Conservation (phyloP, 164 flowering plant genomes). For the Chimonanthus salicifolius region DNA sequence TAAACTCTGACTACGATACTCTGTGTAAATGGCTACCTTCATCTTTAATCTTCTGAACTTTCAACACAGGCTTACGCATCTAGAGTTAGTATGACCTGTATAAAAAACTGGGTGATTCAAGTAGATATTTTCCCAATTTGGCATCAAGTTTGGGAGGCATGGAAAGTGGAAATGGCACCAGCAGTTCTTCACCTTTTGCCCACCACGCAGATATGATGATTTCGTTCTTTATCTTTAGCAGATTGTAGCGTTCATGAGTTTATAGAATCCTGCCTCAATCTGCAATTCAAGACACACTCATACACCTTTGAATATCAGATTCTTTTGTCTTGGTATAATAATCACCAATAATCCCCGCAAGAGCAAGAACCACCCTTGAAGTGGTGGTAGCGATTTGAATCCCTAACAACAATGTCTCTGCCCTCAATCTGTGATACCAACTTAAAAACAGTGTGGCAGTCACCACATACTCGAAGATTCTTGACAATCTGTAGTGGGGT, state of each 20-base stretch:
- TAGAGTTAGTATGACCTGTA: too few species aligned
- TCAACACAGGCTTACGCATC: too few species aligned
- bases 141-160: neutral
- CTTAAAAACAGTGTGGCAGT: constrained; percentile 79
- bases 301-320: neutral
- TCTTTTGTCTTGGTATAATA: neutral
- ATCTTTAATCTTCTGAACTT: too few species aligned
- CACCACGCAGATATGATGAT: neutral
- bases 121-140: neutral
- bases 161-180: neutral
- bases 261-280: neutral
- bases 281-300: neutral
- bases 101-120: too few species aligned
- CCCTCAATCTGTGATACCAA: constrained; percentile 56
- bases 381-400: constrained; percentile 88
- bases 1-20: too few species aligned
- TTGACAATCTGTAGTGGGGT: constrained; percentile 60
- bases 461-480: constrained; percentile 90
- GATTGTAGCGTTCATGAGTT: neutral
- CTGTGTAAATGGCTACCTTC: too few species aligned
- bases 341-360: constrained; percentile 89
- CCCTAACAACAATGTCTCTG: constrained; percentile 77
- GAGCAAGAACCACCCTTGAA: constrained; percentile 77
- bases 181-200: too few species aligned
- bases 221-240: neutral